These are phyloP conservation scores for Hypoxylon sp. DNA, from an alignment of 2,329 filamentous ascomycete genomes.

Conservation along the genomic window DNA sequence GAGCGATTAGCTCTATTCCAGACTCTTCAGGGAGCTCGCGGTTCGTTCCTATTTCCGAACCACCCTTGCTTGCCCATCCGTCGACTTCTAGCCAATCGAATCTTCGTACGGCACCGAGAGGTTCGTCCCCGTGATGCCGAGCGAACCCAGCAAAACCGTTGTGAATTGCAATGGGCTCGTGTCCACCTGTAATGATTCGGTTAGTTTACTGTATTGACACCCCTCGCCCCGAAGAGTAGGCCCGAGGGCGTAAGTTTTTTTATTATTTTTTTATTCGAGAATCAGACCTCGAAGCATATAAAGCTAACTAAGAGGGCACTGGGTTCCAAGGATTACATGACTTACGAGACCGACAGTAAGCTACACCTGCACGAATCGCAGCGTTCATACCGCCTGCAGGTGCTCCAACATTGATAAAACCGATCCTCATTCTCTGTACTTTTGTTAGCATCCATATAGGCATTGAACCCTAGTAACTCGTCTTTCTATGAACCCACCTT, in stretches of 20 bases:
- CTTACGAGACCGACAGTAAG: constrained; percentile 83
- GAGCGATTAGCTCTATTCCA: constrained; percentile 84
- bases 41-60: constrained; percentile 98
- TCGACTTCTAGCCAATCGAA: constrained; percentile 96
- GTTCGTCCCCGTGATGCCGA: constrained; percentile 87
- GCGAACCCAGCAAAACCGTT: constrained; percentile 97
- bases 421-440: constrained; percentile 84
- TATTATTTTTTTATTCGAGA: neutral
- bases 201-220: constrained; percentile 19
- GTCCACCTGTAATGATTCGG: constrained; percentile 63
- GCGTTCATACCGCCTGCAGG: constrained; percentile 99
- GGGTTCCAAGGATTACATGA: constrained; percentile 5
- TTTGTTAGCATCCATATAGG: constrained; percentile 47
- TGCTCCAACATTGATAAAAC: constrained; percentile 96
- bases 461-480: too few species aligned
- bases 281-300: neutral
- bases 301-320: neutral
- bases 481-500: constrained; percentile 66
- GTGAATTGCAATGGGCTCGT: constrained; percentile 91
- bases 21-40: constrained; percentile 88
- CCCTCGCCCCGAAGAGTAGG: too few species aligned
- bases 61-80: constrained; percentile 94
- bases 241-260: too few species aligned
- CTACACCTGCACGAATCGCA: constrained; percentile 90
- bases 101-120: constrained; percentile 82